Conservation (phyloP, 345 rosid genomes). For the Odontarrhena argentea region DNA sequence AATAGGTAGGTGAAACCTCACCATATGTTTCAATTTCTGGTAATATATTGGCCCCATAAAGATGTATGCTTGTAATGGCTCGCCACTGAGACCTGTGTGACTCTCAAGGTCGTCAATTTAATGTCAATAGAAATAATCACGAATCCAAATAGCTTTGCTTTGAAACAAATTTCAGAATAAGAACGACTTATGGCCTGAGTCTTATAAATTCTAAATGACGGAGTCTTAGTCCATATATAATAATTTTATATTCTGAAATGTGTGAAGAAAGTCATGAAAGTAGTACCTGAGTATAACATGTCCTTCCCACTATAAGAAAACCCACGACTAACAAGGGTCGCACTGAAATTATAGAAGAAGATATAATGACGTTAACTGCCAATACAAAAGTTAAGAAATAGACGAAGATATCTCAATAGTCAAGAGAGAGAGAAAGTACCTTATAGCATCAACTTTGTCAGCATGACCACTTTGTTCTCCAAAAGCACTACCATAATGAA, state of each 20-base stretch:
- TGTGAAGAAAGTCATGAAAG: conserved; percentile 6
- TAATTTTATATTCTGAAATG: conserved; percentile 12
- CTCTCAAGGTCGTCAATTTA: conserved; percentile 35
- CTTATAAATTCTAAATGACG: not conserved
- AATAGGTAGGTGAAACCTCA: conserved; percentile 40
- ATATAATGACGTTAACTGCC: conserved; percentile 18
- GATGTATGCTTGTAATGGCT: conserved; percentile 83
- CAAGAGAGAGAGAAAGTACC: conserved; percentile 42
- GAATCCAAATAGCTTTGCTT: not conserved
- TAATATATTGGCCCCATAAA: conserved; percentile 99
- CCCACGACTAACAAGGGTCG: conserved; percentile 73
- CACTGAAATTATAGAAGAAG: conserved; percentile 48
- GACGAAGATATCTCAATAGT: conserved; percentile 1
- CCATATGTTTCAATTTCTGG: conserved; percentile 98
- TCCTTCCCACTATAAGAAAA: conserved; percentile 94
- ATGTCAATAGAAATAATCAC: conserved; percentile 19
- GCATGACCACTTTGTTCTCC: conserved; percentile 98
- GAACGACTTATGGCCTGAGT: not conserved
- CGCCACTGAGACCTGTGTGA: conserved; percentile 79
- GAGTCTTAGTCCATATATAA: conserved; percentile 21
- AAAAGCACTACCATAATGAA: conserved; percentile 96
- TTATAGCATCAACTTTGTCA: conserved; percentile 77
- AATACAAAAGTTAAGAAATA: conserved; percentile 7
- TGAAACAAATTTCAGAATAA: not conserved
- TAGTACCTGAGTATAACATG: conserved; percentile 82